These are phyloP conservation scores for Madurella fahalii DNA, from an alignment of 2,329 filamentous ascomycete genomes.

Conservation along the genomic window DNA sequence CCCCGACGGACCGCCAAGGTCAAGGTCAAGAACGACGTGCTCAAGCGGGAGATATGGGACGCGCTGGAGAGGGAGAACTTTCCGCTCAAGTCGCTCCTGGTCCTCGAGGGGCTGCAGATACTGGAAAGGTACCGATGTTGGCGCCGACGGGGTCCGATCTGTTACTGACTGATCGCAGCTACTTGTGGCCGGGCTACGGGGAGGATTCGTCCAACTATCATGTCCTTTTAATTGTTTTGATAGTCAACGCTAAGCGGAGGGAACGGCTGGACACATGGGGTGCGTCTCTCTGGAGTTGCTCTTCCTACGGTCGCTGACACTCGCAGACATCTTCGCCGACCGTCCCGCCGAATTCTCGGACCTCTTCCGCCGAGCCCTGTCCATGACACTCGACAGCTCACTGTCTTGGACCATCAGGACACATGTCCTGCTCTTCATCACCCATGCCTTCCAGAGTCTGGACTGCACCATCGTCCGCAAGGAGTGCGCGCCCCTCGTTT, in stretches of 20 bases:
- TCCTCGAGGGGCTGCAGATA: slow-evolving; percentile 85
- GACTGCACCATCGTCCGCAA: slow-evolving; percentile 87
- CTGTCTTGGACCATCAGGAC: slow-evolving; percentile 65
- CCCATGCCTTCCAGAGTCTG: slow-evolving; percentile 87
- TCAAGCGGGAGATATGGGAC: slow-evolving; percentile 89
- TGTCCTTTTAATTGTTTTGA: slow-evolving; percentile 77
- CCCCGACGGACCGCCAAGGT: slow-evolving; percentile 54
- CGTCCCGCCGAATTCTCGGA: slow-evolving; percentile 78
- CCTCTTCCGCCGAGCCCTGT: slow-evolving; percentile 84
- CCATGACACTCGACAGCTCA: slow-evolving; percentile 73
- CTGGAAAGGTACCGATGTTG: slow-evolving; percentile 63
- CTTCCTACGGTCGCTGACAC: slow-evolving; percentile 5
- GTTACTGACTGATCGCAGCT: slow-evolving; percentile 50
- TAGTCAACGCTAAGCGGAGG: slow-evolving; percentile 82
- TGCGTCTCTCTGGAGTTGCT: slow-evolving; percentile 37
- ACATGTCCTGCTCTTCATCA: slow-evolving; percentile 84
- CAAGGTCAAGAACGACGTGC: slow-evolving; percentile 75
- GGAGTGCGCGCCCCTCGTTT: slow-evolving; percentile 92
- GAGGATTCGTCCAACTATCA: slow-evolving; percentile 90
- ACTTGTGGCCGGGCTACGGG: slow-evolving; percentile 89
- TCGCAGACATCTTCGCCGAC: slow-evolving; percentile 68
- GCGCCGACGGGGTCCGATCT: not conserved
- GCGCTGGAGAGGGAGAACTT: slow-evolving; percentile 78
- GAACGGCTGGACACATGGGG: slow-evolving; percentile 87
- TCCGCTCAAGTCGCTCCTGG: slow-evolving; percentile 68